Percentiles rank a stretch among this genome's conserved stretches.
phyloP scores from a whole-genome alignment of 2,329 filamentous ascomycete genomes.

The Cordyceps militaris region DNA sequence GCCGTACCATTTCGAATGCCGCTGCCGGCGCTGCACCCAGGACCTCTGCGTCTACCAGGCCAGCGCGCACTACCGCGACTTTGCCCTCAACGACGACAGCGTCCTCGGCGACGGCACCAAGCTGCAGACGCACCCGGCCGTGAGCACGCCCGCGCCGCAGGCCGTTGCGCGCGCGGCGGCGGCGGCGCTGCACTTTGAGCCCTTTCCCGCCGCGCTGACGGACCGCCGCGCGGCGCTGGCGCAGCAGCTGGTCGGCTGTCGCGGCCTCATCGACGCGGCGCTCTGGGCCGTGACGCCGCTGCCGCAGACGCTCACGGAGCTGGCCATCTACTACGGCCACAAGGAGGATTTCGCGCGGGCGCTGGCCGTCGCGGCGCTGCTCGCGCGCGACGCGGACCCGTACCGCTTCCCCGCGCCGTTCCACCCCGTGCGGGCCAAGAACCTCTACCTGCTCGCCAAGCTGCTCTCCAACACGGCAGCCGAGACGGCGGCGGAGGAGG shows the following conservation, averaged over 20 bases:
- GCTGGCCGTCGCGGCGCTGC: constrained; percentile 41
- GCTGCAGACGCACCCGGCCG: constrained; percentile 23
- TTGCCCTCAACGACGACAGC: constrained; percentile 32
- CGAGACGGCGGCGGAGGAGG: constrained; percentile 25
- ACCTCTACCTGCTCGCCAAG: constrained; percentile 44
- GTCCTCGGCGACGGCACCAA: constrained; percentile 33
- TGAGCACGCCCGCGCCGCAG: constrained; percentile 16
- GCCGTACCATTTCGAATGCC: constrained; percentile 47
- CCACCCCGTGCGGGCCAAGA: constrained; percentile 42
- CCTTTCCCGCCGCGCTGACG: constrained; percentile 20
- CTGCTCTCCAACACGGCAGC: constrained; percentile 44
- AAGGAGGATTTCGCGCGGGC: constrained; percentile 35
- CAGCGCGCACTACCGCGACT: constrained; percentile 33
- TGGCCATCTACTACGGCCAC: constrained; percentile 38
- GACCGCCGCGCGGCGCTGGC: constrained; percentile 20
- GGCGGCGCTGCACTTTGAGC: constrained; percentile 19
- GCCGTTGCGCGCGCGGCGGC: constrained; percentile 24
- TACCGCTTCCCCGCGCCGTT: constrained; percentile 45
- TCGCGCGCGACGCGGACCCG: constrained; percentile 41
- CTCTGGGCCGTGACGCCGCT: constrained; percentile 46
- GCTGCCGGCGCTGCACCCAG: constrained; percentile 41
- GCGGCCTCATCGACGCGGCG: constrained; percentile 19
- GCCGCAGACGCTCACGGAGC: constrained; percentile 36
- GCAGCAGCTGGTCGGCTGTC: constrained; percentile 20
- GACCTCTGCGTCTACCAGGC: constrained; percentile 50